Percentiles rank a stretch among this genome's conserved stretches.
phyloP scores from a whole-genome alignment of 108 stramenopile genomes.

The Fragilaria radians region DNA sequence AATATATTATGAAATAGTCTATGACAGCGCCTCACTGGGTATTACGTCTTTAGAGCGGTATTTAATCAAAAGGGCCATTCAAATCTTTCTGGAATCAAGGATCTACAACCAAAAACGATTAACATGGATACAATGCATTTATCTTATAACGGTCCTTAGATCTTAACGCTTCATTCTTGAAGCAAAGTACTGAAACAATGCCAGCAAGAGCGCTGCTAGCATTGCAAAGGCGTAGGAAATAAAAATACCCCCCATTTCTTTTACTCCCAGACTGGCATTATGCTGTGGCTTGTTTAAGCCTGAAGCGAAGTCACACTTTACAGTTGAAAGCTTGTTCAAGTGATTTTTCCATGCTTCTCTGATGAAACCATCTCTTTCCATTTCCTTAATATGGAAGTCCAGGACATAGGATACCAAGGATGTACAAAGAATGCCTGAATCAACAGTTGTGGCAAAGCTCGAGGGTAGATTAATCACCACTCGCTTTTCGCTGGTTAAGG shows the following conservation, averaged over 20 bases:
- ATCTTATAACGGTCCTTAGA: too few species aligned
- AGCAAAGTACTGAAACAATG: background rate
- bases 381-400: conserved; percentile 17
- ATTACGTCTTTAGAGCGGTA: too few species aligned
- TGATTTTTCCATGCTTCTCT: conserved; percentile 8
- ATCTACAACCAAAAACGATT: too few species aligned
- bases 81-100: too few species aligned
- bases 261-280: background rate
- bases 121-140: too few species aligned
- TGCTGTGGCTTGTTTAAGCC: background rate
- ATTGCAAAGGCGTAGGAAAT: background rate
- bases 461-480: conserved; percentile 1
- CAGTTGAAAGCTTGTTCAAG: conserved; percentile 1
- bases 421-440: conserved; percentile 18
- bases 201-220: background rate
- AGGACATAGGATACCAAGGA: conserved; percentile 12
- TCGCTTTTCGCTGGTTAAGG: conserved; percentile 6
- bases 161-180: too few species aligned
- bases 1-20: too few species aligned
- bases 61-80: too few species aligned
- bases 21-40: too few species aligned
- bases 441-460: conserved; percentile 16
- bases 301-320: background rate
- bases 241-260: conserved; percentile 4
- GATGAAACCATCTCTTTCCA: conserved; percentile 25